phyloP scores from a whole-genome alignment of 768 basidiomycete genomes.

The Crepidotus variabilis region DNA sequence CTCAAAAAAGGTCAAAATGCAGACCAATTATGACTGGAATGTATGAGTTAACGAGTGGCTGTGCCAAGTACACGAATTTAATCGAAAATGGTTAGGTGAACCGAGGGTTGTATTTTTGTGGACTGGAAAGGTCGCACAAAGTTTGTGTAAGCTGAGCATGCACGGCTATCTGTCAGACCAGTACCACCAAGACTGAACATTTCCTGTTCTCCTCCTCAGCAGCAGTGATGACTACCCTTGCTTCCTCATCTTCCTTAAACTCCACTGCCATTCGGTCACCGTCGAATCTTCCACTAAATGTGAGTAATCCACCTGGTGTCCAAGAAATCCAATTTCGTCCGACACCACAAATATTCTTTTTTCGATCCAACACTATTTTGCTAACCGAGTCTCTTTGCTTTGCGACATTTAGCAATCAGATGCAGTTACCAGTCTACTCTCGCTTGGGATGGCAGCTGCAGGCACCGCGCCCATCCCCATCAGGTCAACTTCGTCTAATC shows the following conservation, averaged over 20 bases:
- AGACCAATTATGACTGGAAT: background rate
- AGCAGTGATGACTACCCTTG: background rate
- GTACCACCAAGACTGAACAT: background rate
- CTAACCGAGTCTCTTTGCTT: background rate
- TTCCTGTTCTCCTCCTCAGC: background rate
- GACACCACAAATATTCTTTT: background rate
- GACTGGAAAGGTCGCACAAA: background rate
- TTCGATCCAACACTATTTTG: background rate
- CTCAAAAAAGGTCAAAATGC: background rate
- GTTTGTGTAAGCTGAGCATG: background rate
- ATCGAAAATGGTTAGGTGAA: background rate
- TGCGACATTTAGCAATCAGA: slow-evolving; percentile 30
- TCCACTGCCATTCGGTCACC: background rate
- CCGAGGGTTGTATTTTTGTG: background rate
- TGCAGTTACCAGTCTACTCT: slow-evolving; percentile 58
- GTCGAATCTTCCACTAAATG: background rate
- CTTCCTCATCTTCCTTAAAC: background rate
- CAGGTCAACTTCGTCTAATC: background rate
- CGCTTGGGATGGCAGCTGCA: slow-evolving; percentile 62
- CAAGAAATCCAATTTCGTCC: background rate
- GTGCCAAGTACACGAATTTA: background rate
- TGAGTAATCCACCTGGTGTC: background rate
- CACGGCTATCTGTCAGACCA: background rate
- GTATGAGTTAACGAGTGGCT: background rate
- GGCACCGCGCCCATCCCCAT: slow-evolving; percentile 44